Evolutionary conservation across 2,329 filamentous ascomycete genomes (phyloP), one percentile per base, ranked within the genome.

Genomic region (Phialophora macrospora): DNA sequence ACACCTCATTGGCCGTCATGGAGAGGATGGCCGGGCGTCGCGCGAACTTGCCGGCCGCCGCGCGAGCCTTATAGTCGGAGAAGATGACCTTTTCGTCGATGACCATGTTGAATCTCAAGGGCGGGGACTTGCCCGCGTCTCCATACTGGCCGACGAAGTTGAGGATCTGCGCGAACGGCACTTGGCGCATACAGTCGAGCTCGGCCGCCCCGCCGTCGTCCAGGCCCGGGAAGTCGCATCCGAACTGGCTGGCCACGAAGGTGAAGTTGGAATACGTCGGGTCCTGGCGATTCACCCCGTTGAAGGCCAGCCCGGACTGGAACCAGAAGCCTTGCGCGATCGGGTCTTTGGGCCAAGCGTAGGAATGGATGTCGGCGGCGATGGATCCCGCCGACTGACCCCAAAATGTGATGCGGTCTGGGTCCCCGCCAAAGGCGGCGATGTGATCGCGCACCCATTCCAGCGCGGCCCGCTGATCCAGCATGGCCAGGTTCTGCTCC

Each of bases 381-480:
- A 46, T 30, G 11, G 66, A 60, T 5, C 63, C 63, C 11, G 83
- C 81, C 28, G 80, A 82, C 51, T 83, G 79, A 12, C 83, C 83
- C 71, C 80, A 81, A 26, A 83, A 74, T 0, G 77, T 77, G 67
- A 84, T 82, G n/a, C 74, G 74, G 0, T 72, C 55, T 1, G 79
- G 74, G 65, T 84, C 80, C 14, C 85, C 84, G 20, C 83, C 83
- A 67, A 87, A 87, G 0, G 74, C 73, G 8, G 71, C 77, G 24
- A 85, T 81, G 70, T 86, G 84, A 49, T 80, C 76, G 2, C 77
- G 76, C 0, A 83, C 73, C 84, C 84, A 86, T 72, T 85, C 80
- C 0, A 85, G 72, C 0, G 85, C 22, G 5, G 44, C 28, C 22
- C 57, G 57, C 69, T 87, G 85, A 70, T 88, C 85, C 4, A 81